Evolutionary conservation across 1,139 yeast species (phyloP).

Genomic region (Diutina catenulata): DNA sequence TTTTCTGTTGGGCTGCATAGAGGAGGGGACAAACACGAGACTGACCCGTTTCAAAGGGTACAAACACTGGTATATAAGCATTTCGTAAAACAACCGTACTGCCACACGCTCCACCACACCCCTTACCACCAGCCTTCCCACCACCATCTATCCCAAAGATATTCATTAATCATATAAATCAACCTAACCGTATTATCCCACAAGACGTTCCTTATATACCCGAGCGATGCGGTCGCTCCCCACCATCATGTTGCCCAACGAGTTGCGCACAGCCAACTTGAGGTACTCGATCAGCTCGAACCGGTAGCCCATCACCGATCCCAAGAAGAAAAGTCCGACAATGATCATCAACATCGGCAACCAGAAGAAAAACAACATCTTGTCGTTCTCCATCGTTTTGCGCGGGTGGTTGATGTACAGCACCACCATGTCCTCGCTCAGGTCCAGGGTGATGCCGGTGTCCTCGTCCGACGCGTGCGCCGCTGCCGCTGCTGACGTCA

Average conservation of each 20-base stretch:
- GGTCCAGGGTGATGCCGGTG: constrained; percentile 31
- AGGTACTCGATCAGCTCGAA: constrained; percentile 27
- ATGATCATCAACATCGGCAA: constrained; percentile 51
- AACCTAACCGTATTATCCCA: no score
- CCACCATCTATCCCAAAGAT: no score
- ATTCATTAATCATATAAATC: no score
- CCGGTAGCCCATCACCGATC: constrained; percentile 40
- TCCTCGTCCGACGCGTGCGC: constrained; percentile 15
- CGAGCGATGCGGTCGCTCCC: constrained; percentile 60
- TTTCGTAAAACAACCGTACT: no score
- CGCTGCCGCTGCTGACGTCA: constrained; percentile 8
- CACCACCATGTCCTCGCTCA: constrained; percentile 40
- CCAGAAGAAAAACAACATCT: constrained; percentile 86
- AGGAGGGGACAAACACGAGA: no score
- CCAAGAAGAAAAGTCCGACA: constrained; percentile 37
- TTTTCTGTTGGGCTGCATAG: no score
- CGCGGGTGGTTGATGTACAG: constrained; percentile 46
- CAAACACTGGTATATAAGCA: no score
- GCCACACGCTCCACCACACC: no score
- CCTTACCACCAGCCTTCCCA: no score
- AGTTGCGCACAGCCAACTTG: constrained; percentile 38
- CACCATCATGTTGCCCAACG: constrained; percentile 50
- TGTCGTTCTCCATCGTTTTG: constrained; percentile 68
- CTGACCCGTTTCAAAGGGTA: no score
- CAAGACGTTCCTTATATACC: constrained; percentile 20